Conservation (phyloP, 2,329 filamentous ascomycete genomes). For the Botrytis sinoallii region DNA sequence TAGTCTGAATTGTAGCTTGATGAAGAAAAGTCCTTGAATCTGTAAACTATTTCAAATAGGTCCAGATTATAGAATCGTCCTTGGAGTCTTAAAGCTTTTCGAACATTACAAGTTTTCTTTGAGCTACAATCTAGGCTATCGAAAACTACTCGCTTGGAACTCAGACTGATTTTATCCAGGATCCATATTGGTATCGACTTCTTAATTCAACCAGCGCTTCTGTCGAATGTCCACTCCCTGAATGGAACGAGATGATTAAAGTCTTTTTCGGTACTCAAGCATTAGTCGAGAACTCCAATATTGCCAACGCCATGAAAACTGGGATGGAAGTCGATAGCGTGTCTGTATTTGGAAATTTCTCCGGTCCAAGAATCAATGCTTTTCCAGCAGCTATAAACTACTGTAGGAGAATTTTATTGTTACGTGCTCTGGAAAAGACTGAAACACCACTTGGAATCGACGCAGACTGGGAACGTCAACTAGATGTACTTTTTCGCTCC, state of each 20-base stretch:
- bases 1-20: no score
- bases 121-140: background rate
- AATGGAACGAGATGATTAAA: conserved; percentile 51
- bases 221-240: conserved; percentile 43
- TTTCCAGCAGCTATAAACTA: conserved; percentile 70
- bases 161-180: conserved; percentile 28
- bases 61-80: background rate
- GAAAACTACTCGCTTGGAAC: background rate
- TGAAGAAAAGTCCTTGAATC: no score
- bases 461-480: conserved; percentile 78
- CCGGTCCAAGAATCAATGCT: conserved; percentile 48
- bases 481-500: conserved; percentile 70
- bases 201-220: conserved; percentile 52
- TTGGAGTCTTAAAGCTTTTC: background rate
- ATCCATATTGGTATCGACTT: conserved; percentile 66
- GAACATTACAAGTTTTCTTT: background rate
- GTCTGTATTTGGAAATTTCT: conserved; percentile 40
- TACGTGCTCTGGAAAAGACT: conserved; percentile 46
- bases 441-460: conserved; percentile 50
- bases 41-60: background rate
- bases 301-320: conserved; percentile 36
- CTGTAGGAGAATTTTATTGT: conserved; percentile 58
- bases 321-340: conserved; percentile 43
- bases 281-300: conserved; percentile 33
- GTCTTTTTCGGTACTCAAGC: conserved; percentile 48